phyloP scores from a whole-genome alignment of 768 basidiomycete species.

The Collybia sordida region DNA sequence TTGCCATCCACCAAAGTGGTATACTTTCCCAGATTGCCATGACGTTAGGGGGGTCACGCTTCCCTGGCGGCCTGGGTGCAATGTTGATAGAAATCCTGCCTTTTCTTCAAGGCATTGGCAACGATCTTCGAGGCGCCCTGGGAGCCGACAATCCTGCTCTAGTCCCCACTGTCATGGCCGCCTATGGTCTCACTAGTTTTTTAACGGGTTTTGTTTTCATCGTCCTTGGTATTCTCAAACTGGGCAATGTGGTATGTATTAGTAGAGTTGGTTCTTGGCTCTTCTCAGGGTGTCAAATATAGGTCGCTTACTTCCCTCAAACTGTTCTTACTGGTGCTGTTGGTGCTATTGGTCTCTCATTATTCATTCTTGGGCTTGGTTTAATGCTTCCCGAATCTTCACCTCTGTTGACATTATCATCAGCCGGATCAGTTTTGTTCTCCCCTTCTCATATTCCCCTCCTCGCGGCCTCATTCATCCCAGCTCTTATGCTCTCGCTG shows the following conservation, averaged over 20 bases:
- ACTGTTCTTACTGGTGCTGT: constrained; percentile 22
- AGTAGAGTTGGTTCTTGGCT: neutral
- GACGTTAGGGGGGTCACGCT: constrained; percentile 22
- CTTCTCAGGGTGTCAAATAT: neutral
- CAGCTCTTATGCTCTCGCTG: constrained; percentile 17
- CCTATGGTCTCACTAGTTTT: constrained; percentile 20
- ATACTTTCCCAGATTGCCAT: constrained; percentile 18
- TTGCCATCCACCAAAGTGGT: constrained; percentile 5
- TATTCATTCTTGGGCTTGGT: constrained; percentile 18
- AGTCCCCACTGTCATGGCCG: constrained; percentile 23
- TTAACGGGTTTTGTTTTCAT: constrained; percentile 18
- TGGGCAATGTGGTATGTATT: constrained; percentile 16
- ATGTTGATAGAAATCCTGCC: constrained; percentile 25
- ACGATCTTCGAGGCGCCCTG: constrained; percentile 16
- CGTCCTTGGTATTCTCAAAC: constrained; percentile 17
- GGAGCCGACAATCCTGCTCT: constrained; percentile 19
- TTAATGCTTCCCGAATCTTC: too few species aligned
- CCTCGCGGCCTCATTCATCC: constrained; percentile 18
- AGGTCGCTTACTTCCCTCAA: constrained; percentile 24
- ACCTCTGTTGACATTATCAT: constrained; percentile 11
- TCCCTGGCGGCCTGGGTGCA: constrained; percentile 18
- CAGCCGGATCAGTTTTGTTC: constrained; percentile 14
- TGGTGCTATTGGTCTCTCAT: constrained; percentile 20
- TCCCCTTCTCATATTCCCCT: constrained; percentile 13
- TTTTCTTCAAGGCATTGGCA: constrained; percentile 18